Evolutionary conservation across 2,329 filamentous ascomycete genomes (phyloP).

Genomic region (Intubia oerlemansii): DNA sequence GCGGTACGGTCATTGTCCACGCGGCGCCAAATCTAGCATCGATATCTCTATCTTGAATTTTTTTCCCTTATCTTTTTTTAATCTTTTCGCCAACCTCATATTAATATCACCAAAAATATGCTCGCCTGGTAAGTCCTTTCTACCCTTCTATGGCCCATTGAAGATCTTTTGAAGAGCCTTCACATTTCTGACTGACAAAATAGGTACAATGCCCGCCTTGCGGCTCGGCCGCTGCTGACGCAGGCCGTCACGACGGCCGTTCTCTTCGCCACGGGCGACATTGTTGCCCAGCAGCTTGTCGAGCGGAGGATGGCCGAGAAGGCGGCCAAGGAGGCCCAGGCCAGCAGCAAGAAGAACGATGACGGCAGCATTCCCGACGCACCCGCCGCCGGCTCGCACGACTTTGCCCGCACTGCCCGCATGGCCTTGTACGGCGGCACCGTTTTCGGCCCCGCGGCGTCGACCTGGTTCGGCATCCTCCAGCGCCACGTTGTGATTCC

Average conservation of each 20-base stretch:
- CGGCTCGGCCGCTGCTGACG: conserved; percentile 65
- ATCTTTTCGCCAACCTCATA: too few relatives aligned
- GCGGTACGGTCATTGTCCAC: too few relatives aligned
- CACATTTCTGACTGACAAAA: too few relatives aligned
- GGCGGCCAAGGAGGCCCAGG: conserved; percentile 19
- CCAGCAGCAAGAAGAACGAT: conserved; percentile 25
- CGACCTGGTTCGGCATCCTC: conserved; percentile 70
- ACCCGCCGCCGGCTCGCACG: conserved; percentile 31
- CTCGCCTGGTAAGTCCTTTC: too few relatives aligned
- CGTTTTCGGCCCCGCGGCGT: conserved; percentile 73
- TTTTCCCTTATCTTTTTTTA: too few relatives aligned
- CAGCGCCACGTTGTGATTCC: conserved; percentile 44
- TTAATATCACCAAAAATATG: too few relatives aligned
- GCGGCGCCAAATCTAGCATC: too few relatives aligned
- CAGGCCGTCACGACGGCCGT: conserved; percentile 79
- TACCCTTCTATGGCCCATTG: too few relatives aligned
- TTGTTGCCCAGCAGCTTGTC: conserved; percentile 75
- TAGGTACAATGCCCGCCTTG: conserved; percentile 75
- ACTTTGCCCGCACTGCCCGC: conserved; percentile 46
- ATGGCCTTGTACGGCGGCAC: conserved; percentile 67
- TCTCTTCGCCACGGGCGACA: conserved; percentile 81
- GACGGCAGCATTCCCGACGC: not conserved
- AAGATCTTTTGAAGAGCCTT: too few relatives aligned
- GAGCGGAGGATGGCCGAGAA: conserved; percentile 48
- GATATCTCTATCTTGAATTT: too few relatives aligned